A percentile compares a stretch with the other conserved stretches of the same genome.
phyloP scores from a whole-genome alignment of 2,329 filamentous ascomycete species.

The Colletotrichum shisoi region DNA sequence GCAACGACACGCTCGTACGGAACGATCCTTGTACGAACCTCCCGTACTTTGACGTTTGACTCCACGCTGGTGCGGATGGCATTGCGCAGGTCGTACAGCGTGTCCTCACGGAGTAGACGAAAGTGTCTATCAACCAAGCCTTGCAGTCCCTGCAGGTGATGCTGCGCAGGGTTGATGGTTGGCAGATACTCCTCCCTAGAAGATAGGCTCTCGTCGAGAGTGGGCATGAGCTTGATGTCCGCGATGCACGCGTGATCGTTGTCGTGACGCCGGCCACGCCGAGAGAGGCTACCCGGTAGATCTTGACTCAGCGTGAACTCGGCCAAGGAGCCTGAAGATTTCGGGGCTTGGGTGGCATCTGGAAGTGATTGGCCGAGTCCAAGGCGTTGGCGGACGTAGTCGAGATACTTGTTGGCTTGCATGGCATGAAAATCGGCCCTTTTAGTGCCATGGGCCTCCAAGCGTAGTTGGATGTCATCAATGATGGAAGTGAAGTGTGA shows the following conservation, averaged over 20 bases:
- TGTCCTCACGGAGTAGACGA: conserved; percentile 64
- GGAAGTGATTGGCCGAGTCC: conserved; percentile 44
- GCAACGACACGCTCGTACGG: conserved; percentile 38
- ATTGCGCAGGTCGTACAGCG: conserved; percentile 61
- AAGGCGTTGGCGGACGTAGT: conserved; percentile 47
- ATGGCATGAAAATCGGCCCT: conserved; percentile 43
- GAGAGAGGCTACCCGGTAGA: conserved; percentile 48
- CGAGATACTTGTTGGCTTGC: conserved; percentile 46
- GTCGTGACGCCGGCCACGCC: conserved; percentile 53
- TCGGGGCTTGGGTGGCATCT: conserved; percentile 29
- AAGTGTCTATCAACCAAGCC: conserved; percentile 65
- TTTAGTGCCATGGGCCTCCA: conserved; percentile 15
- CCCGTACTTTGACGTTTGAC: conserved; percentile 44
- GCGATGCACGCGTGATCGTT: conserved; percentile 59
- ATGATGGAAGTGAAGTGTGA: conserved; percentile 42
- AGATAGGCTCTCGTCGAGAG: conserved; percentile 56
- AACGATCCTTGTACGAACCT: conserved; percentile 43
- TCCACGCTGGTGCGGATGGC: conserved; percentile 45
- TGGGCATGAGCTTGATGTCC: conserved; percentile 60
- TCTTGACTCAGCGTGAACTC: conserved; percentile 47
- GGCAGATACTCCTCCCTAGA: conserved; percentile 56
- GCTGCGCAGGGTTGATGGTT: conserved; percentile 49
- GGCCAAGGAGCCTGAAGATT: conserved; percentile 31
- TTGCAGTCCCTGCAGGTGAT: conserved; percentile 49
- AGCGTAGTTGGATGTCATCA: conserved; percentile 20